Base-by-base conservation (phyloP, 1,284 basidiomycete species). In the Jaminaea rosea region DNA sequence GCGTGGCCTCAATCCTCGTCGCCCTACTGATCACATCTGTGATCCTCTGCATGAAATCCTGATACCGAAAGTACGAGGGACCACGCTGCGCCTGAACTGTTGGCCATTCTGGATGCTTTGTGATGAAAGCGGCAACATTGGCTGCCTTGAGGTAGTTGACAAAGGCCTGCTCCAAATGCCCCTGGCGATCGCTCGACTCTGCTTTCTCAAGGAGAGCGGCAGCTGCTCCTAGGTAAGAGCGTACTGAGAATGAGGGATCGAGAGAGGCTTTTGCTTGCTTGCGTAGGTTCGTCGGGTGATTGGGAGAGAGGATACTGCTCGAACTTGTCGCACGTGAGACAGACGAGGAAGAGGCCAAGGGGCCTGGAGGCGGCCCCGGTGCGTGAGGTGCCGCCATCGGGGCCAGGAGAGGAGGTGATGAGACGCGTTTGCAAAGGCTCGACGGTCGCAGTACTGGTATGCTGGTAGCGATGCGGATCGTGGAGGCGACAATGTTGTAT, bases 141-240 rank as follows among this genome's bases (percentile, higher is more conserved):
- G 70, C 70, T 0, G 67, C 62, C 51, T 70, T 73, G 50, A 72
- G 60, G 44, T 73, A 73, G 59, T 72, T 71, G 56, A 73, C 67
- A 47, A 73, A 73, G 26, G 72, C 72, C 17, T 63, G 55, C 46
- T 72, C 72, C 31, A 72, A 52, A 46, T 68, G 59, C n/a, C 59
- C 67, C 50, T 67, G 65, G 17, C 57, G 59, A 32, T 73, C 68
- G n/a, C 61, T 63, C 11, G 62, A 60, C 49, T 67, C 53, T 13
- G 72, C 72, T 47, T 69, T 72, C 24, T 72, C 72, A 44, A 71
- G 58, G n/a, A 73, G 50, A 11, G 64, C 63, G 24, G 67, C 60
- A 13, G 70, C 69, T 2, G 70, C 70, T 26, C 67, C 67, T 26
- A 73, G 60, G 47, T 73, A 73, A 49, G 62, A 65, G 45, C 71